phyloP scores from a whole-genome alignment of 2,329 filamentous ascomycete genomes.

The Xylaria sp. region DNA sequence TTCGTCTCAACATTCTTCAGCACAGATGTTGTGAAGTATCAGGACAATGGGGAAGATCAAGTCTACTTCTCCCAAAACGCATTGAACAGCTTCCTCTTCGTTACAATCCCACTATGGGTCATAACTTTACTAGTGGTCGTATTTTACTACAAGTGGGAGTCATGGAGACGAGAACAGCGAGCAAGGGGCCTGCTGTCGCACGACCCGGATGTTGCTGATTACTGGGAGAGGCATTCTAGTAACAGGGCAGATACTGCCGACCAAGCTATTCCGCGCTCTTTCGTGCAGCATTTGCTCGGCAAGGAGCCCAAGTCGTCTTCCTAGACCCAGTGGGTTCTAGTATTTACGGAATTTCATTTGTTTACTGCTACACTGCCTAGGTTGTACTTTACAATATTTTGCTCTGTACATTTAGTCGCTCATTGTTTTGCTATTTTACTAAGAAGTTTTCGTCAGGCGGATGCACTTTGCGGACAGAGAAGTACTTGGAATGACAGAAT shows the following conservation, averaged over 20 bases:
- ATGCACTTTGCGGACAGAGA: not conserved
- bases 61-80: constrained; percentile 29
- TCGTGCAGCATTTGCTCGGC: constrained; percentile 21
- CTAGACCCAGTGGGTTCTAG: not conserved
- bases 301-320: constrained; percentile 22
- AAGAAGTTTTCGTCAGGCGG: not conserved
- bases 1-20: constrained; percentile 55
- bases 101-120: constrained; percentile 27
- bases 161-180: constrained; percentile 26
- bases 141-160: constrained; percentile 30
- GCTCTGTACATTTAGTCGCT: not conserved
- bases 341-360: not conserved
- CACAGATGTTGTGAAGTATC: constrained; percentile 38
- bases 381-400: not conserved
- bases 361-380: not conserved
- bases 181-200: constrained; percentile 23
- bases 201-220: constrained; percentile 22
- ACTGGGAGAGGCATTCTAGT: constrained; percentile 22
- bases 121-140: constrained; percentile 24
- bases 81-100: constrained; percentile 28
- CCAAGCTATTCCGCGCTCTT: constrained; percentile 2
- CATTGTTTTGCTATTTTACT: not conserved
- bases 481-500: not conserved
- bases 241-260: constrained; percentile 13
- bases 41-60: constrained; percentile 23